These are phyloP conservation scores for Astragalus glycyphyllos DNA, from an alignment of 306 rosid genomes.

Conservation along the genomic window DNA sequence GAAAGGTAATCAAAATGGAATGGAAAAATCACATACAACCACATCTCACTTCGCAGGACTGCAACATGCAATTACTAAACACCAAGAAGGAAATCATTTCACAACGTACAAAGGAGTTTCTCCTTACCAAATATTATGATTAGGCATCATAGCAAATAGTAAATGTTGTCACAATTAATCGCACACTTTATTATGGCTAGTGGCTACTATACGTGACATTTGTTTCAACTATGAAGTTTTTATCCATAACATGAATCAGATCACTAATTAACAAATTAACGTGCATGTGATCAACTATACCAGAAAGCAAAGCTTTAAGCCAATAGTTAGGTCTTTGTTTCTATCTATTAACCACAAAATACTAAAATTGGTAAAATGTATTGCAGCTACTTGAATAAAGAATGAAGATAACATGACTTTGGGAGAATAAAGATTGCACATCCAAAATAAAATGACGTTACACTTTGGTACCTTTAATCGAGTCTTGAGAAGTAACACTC, in stretches of 20 bases:
- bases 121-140: constrained; percentile 26
- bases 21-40: constrained; percentile 16
- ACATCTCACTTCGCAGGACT: constrained; percentile 34
- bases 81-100: constrained; percentile 11
- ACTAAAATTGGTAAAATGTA: constrained; percentile 16
- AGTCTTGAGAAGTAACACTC: constrained; percentile 42
- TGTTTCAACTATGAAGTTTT: constrained; percentile 3
- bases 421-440: background rate
- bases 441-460: background rate
- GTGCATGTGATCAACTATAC: constrained; percentile 7
- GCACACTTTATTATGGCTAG: constrained; percentile 16
- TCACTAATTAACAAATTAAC: background rate
- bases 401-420: constrained; percentile 31
- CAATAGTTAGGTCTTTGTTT: background rate
- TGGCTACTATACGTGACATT: constrained; percentile 22
- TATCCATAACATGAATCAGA: constrained; percentile 18
- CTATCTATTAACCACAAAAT: constrained; percentile 18
- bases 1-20: constrained; percentile 23
- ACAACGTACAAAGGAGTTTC: background rate
- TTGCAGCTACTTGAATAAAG: constrained; percentile 1
- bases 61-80: constrained; percentile 23
- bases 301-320: background rate
- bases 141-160: constrained; percentile 17
- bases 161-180: constrained; percentile 16
- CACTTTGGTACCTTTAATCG: constrained; percentile 41